These are phyloP conservation scores for Scalesia atractyloides DNA, from an alignment of 129 eudicot species.

Conservation along the genomic window DNA sequence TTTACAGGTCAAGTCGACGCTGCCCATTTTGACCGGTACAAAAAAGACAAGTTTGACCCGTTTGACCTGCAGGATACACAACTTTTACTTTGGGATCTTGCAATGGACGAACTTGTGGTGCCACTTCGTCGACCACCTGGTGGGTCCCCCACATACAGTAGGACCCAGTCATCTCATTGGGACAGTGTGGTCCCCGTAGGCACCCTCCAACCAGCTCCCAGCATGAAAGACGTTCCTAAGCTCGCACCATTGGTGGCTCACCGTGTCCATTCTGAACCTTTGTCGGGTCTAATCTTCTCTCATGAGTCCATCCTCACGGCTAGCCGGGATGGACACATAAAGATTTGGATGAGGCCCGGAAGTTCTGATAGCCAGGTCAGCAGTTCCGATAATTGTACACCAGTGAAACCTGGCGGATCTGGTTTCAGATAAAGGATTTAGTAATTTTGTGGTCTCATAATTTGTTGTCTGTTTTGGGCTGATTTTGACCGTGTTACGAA, in stretches of 20 bases:
- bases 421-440: conserved; percentile 35
- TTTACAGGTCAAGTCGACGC: background rate
- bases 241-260: conserved; percentile 84
- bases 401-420: conserved; percentile 27
- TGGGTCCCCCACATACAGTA: conserved; percentile 81
- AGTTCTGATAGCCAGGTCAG: conserved; percentile 45
- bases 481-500: background rate
- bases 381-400: conserved; percentile 37
- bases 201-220: conserved; percentile 78
- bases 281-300: conserved; percentile 71
- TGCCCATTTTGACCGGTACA: background rate
- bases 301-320: conserved; percentile 63
- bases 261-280: conserved; percentile 82
- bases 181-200: conserved; percentile 64
- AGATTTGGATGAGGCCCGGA: conserved; percentile 82
- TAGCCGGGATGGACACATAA: conserved; percentile 79
- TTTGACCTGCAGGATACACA: conserved; percentile 61
- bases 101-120: conserved; percentile 80
- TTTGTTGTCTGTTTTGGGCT: conserved; percentile 9
- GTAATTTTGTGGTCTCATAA: background rate
- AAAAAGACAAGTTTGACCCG: background rate
- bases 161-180: conserved; percentile 78
- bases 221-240: conserved; percentile 81
- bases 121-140: conserved; percentile 83
- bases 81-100: conserved; percentile 82